These are phyloP conservation scores for Boletus bicolor DNA, from an alignment of 768 basidiomycete genomes.

Conservation along the genomic window DNA sequence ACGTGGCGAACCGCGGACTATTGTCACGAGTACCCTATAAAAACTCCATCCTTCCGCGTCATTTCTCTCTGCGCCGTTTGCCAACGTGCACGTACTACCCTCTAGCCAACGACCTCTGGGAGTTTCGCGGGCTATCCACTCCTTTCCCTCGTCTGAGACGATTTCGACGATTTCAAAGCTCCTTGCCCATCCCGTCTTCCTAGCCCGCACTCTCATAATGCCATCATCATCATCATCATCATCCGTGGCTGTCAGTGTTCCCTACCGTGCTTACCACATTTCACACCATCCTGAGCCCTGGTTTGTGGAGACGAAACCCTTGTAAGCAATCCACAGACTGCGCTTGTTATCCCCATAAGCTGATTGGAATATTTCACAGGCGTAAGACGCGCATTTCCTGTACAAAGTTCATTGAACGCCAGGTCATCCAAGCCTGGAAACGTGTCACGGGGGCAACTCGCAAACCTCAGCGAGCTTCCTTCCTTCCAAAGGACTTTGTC, in stretches of 20 bases:
- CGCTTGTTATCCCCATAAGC: not conserved
- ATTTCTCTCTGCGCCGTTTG: not conserved
- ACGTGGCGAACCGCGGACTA: not conserved
- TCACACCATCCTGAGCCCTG: conserved; percentile 22
- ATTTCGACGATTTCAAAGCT: not conserved
- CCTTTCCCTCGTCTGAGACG: conserved; percentile 29
- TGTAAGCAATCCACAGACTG: conserved; percentile 13
- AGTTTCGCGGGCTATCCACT: conserved; percentile 23
- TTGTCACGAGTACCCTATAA: conserved; percentile 24
- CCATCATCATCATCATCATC: not conserved
- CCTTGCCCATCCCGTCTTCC: not conserved
- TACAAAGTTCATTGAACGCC: conserved; percentile 53
- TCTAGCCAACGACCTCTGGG: conserved; percentile 20
- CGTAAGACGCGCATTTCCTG: conserved; percentile 30
- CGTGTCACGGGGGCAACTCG: conserved; percentile 51
- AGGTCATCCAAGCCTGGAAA: conserved; percentile 61
- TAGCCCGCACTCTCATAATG: conserved; percentile 1
- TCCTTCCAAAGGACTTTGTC: conserved; percentile 59
- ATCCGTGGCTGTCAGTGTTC: not conserved
- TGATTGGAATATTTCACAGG: conserved; percentile 10
- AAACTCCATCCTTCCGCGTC: not conserved
- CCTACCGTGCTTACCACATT: conserved; percentile 15
- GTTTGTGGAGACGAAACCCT: conserved; percentile 24
- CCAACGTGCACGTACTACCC: not conserved
- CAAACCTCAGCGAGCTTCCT: conserved; percentile 49